Conservation (phyloP, 495 filamentous ascomycete genomes). For the Hyaloscypha hepaticicola region DNA sequence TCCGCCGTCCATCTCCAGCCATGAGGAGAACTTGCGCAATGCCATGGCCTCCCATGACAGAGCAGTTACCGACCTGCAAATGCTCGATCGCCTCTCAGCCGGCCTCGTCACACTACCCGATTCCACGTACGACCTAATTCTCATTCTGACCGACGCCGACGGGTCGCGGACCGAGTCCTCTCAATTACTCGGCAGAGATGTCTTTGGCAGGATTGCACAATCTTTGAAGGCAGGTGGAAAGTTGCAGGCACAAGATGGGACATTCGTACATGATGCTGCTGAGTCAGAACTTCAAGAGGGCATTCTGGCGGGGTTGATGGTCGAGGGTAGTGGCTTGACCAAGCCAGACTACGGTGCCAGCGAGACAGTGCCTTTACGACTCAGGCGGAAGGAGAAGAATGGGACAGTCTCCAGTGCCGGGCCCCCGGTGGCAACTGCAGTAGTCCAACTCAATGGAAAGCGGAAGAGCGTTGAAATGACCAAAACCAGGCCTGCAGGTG, state of each 20-base stretch:
- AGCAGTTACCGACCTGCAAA: conserved; percentile 81
- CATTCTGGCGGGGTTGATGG: conserved; percentile 76
- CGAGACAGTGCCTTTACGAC: conserved; percentile 69
- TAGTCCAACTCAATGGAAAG: conserved; percentile 32
- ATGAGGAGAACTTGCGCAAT: conserved; percentile 45
- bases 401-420: conserved; percentile 27
- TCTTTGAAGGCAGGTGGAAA: conserved; percentile 70
- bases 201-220: conserved; percentile 65
- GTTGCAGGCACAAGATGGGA: conserved; percentile 67
- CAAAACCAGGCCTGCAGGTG: conserved; percentile 50
- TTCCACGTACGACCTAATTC: conserved; percentile 76
- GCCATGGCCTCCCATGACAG: conserved; percentile 63
- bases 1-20: conserved; percentile 51
- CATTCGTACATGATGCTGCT: conserved; percentile 45
- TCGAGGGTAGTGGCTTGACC: conserved; percentile 59
- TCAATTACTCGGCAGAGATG: conserved; percentile 60
- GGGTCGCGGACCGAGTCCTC: conserved; percentile 57
- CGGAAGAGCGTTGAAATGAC: conserved; percentile 44
- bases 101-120: conserved; percentile 77
- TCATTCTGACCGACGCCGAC: conserved; percentile 79
- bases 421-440: conserved; percentile 28
- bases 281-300: conserved; percentile 59
- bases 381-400: conserved; percentile 61
- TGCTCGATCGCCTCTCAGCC: conserved; percentile 91
- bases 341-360: conserved; percentile 67